Percentiles rank a stretch among this genome's conserved stretches.
Evolutionary conservation across 75 land plant species (phyloP).

Genomic region (Sequoiadendron giganteum): DNA sequence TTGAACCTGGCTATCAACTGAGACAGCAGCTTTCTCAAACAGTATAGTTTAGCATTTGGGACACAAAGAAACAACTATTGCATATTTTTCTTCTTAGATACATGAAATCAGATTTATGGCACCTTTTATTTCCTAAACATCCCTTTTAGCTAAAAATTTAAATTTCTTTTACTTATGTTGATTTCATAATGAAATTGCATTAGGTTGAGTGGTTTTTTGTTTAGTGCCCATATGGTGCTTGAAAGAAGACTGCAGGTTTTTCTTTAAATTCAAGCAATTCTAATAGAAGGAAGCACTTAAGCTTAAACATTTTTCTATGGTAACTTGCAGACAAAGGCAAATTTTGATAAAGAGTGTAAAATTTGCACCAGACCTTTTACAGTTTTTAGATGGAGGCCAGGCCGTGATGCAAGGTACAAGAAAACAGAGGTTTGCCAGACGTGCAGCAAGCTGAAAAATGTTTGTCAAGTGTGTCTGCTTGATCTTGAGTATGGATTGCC

Average conservation of each 20-base stretch:
- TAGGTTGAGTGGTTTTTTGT: too few species aligned
- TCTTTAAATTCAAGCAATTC: background rate
- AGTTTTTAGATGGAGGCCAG: conserved; percentile 98
- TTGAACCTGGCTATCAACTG: background rate
- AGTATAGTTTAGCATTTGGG: background rate
- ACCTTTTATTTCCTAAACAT: background rate
- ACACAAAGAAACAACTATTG: background rate
- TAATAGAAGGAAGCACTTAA: background rate
- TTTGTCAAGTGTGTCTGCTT: conserved; percentile 94
- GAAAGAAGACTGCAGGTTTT: background rate
- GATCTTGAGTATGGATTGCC: conserved; percentile 97
- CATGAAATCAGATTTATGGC: background rate
- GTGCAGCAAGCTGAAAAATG: conserved; percentile 97
- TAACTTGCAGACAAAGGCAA: conserved; percentile 79
- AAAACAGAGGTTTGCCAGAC: conserved; percentile 96
- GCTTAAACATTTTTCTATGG: background rate
- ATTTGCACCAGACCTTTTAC: conserved; percentile 97
- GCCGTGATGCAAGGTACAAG: conserved; percentile 97
- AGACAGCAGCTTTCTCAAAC: background rate
- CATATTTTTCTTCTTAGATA: background rate
- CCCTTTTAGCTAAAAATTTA: background rate
- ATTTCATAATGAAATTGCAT: background rate
- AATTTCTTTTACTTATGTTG: background rate
- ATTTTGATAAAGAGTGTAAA: conserved; percentile 98
- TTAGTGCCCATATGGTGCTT: background rate